Conservation (phyloP, 352 stramenopile species). For the Phytophthora multivora region DNA sequence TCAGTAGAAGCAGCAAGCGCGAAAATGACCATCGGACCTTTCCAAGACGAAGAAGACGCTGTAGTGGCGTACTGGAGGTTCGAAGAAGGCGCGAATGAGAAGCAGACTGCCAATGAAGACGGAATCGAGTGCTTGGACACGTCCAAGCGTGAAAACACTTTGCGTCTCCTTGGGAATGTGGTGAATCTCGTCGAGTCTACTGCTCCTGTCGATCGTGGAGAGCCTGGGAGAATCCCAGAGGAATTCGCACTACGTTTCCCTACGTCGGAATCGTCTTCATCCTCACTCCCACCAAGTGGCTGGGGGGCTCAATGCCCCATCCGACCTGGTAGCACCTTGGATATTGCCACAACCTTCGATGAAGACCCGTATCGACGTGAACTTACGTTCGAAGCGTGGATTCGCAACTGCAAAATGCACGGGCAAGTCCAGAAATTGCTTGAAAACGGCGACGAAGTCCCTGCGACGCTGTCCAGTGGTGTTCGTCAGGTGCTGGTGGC, state of each 20-base stretch:
- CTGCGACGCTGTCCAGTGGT: slow-evolving; percentile 9
- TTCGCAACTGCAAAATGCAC: slow-evolving; percentile 60
- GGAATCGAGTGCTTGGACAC: slow-evolving; percentile 72
- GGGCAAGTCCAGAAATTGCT: slow-evolving; percentile 32
- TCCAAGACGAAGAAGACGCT: slow-evolving; percentile 84
- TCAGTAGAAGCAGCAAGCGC: slow-evolving; percentile 22
- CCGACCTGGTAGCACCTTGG: slow-evolving; percentile 61
- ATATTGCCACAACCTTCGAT: slow-evolving; percentile 73
- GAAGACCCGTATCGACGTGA: slow-evolving; percentile 83
- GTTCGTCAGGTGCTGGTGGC: slow-evolving; percentile 24
- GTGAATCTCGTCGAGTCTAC: slow-evolving; percentile 58
- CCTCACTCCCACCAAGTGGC: slow-evolving; percentile 18
- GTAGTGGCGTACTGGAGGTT: slow-evolving; percentile 89
- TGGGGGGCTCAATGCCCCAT: slow-evolving; percentile 62
- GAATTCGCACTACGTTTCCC: slow-evolving; percentile 72
- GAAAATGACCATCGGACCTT: slow-evolving; percentile 81
- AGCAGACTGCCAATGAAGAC: slow-evolving; percentile 13
- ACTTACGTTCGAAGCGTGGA: slow-evolving; percentile 78
- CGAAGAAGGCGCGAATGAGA: slow-evolving; percentile 65
- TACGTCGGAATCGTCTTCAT: slow-evolving; percentile 4
- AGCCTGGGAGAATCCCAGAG: slow-evolving; percentile 72
- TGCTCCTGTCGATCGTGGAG: slow-evolving; percentile 74
- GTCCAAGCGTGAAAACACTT: slow-evolving; percentile 82
- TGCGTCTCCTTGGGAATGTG: slow-evolving; percentile 48
- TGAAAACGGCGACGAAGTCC: slow-evolving; percentile 27